These are phyloP conservation scores for Schizochytrium sp. DNA, from an alignment of 108 stramenopile genomes.

Conservation along the genomic window DNA sequence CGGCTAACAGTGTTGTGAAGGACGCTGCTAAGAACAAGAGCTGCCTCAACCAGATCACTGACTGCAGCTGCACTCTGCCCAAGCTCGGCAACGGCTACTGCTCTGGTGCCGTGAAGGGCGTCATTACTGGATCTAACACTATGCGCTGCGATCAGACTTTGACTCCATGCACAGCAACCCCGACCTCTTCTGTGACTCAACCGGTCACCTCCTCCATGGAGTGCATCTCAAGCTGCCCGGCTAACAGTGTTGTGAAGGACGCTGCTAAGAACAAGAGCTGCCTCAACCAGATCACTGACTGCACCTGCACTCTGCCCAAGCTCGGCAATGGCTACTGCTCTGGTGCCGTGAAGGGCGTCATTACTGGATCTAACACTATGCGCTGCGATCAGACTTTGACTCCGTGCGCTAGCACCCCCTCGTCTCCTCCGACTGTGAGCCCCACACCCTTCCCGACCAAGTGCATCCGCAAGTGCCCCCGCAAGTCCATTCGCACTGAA, in stretches of 20 bases:
- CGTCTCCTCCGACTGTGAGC: no score
- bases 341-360: neutral
- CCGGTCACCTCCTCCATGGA: neutral
- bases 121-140: neutral
- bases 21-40: neutral
- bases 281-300: neutral
- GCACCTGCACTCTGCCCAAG: neutral
- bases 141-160: constrained; percentile 13
- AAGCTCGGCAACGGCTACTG: constrained; percentile 39
- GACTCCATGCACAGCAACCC: neutral
- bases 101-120: neutral
- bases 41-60: constrained; percentile 8
- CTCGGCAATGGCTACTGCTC: neutral
- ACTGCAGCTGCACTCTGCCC: neutral
- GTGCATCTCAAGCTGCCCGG: neutral
- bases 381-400: neutral
- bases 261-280: neutral
- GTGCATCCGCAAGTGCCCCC: no score
- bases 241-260: neutral
- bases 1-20: neutral
- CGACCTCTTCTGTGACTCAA: neutral
- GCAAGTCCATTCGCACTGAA: neutral
- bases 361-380: neutral
- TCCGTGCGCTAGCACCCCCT: no score
- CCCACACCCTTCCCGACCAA: no score